phyloP scores from a whole-genome alignment of 148 eudicot genomes.

The Fagopyrum tataricum region DNA sequence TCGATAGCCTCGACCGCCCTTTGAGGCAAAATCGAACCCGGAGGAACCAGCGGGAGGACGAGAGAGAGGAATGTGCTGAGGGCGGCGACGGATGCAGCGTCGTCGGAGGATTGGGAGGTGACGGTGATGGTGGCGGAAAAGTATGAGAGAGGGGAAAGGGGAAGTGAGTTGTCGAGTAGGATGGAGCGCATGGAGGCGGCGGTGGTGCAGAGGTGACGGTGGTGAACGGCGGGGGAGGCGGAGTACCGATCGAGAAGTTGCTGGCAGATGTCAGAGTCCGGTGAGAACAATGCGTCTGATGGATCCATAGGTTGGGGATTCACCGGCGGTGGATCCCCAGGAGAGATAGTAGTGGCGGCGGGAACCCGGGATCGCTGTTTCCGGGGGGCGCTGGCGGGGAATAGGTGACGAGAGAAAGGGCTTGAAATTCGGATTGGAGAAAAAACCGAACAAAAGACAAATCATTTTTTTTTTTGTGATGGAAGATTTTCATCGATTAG shows the following conservation, averaged over 20 bases:
- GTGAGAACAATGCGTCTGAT: conserved; percentile 26
- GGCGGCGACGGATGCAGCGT: conserved; percentile 49
- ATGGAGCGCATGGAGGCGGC: conserved; percentile 76
- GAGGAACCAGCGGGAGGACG: conserved; percentile 48
- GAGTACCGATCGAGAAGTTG: conserved; percentile 72
- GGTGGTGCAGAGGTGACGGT: conserved; percentile 84
- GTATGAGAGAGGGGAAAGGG: conserved; percentile 66
- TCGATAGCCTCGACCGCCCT: conserved; percentile 49
- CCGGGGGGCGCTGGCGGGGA: neutral
- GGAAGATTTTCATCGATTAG: too few relatives aligned
- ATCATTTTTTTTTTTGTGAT: neutral
- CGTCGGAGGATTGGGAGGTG: conserved; percentile 28
- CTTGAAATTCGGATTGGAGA: neutral
- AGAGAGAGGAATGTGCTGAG: conserved; percentile 58
- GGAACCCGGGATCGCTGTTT: neutral
- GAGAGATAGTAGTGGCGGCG: neutral
- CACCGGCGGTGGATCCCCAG: conserved; percentile 4
- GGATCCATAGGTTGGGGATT: conserved; percentile 18
- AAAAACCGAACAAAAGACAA: neutral
- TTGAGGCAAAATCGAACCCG: conserved; percentile 17
- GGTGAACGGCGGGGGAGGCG: conserved; percentile 68
- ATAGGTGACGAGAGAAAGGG: neutral
- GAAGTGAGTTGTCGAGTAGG: conserved; percentile 41
- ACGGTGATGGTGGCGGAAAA: conserved; percentile 63
- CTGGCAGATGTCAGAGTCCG: conserved; percentile 44